Evolutionary conservation across 331 rosid genomes (phyloP).

Genomic region (Rhamnella rubrinervis): DNA sequence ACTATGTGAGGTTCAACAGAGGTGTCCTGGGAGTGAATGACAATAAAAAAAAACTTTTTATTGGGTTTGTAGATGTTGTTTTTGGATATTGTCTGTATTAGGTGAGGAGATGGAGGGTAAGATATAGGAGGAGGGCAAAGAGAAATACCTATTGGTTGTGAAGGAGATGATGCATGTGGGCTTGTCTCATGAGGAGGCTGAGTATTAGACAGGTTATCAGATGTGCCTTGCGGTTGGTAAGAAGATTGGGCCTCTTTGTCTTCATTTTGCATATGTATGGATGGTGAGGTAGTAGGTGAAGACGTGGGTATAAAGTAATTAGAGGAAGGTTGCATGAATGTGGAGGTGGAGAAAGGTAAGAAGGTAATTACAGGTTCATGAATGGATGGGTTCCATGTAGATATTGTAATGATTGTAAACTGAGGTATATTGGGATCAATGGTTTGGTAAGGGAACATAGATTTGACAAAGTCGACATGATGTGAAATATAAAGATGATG

Average conservation of each 20-base stretch:
- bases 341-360: too few relatives aligned
- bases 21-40: background rate
- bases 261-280: too few relatives aligned
- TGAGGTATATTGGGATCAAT: background rate
- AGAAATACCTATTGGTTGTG: too few relatives aligned
- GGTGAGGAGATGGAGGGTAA: background rate
- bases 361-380: background rate
- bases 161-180: too few relatives aligned
- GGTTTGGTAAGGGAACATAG: background rate
- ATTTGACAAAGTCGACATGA: slow-evolving; percentile 10
- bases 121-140: too few relatives aligned
- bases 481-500: background rate
- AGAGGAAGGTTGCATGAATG: too few relatives aligned
- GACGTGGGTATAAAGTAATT: too few relatives aligned
- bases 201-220: too few relatives aligned
- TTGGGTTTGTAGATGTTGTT: background rate
- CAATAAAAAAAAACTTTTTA: background rate
- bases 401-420: too few relatives aligned
- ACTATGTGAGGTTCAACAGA: background rate
- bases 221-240: too few relatives aligned
- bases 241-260: too few relatives aligned
- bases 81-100: background rate
- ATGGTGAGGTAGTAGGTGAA: too few relatives aligned
- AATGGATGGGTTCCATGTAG: background rate
- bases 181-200: background rate